Evolutionary conservation across 2,329 filamentous ascomycete genomes (phyloP).

Genomic region (Chaetothyriales sp.): DNA sequence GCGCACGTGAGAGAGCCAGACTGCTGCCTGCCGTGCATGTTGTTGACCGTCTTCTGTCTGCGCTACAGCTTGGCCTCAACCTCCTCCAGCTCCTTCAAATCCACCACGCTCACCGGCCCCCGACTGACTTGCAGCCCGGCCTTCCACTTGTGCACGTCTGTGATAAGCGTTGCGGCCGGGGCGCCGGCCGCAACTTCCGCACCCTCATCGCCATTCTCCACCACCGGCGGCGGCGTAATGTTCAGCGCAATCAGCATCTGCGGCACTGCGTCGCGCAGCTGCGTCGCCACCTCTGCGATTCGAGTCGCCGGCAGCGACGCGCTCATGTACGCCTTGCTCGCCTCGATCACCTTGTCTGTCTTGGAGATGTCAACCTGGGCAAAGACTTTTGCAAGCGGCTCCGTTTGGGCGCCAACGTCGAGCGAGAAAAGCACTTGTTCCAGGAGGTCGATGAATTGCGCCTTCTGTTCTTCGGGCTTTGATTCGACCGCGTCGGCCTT

Average conservation of each 20-base stretch:
- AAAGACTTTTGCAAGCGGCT: constrained; percentile 24
- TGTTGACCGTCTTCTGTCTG: constrained; percentile 26
- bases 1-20: no score
- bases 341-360: constrained; percentile 36
- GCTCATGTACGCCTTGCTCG: constrained; percentile 37
- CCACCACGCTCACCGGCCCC: constrained; percentile 58
- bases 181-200: constrained; percentile 30
- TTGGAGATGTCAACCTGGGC: constrained; percentile 35
- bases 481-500: constrained; percentile 28
- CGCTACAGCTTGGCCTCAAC: constrained; percentile 68
- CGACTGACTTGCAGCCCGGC: constrained; percentile 57
- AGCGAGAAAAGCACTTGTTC: constrained; percentile 35
- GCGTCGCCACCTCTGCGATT: constrained; percentile 34
- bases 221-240: constrained; percentile 26
- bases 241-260: constrained; percentile 33
- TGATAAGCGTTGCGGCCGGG: constrained; percentile 46
- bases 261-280: constrained; percentile 37
- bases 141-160: constrained; percentile 70
- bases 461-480: constrained; percentile 30
- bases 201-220: constrained; percentile 19
- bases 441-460: constrained; percentile 31
- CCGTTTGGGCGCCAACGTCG: constrained; percentile 31
- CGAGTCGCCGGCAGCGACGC: constrained; percentile 39
- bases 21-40: neutral
- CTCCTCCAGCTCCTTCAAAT: constrained; percentile 76